phyloP scores from a whole-genome alignment of 257 asterid species.

The Linaria vulgaris region DNA sequence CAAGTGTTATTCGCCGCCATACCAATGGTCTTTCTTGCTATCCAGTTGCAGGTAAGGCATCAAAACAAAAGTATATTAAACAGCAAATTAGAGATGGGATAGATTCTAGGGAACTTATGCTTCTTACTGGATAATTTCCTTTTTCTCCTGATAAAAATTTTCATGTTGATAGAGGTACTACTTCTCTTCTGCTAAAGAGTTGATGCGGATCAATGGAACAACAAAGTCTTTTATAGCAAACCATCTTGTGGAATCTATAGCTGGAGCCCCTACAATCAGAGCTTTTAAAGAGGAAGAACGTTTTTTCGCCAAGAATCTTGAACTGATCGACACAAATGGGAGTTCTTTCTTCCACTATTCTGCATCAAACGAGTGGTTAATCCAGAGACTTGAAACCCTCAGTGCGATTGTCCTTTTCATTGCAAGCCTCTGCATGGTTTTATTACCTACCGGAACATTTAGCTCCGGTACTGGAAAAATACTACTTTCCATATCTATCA shows the following conservation, averaged over 20 bases:
- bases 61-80: too few species aligned
- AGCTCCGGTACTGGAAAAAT: conserved; percentile 61
- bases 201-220: conserved; percentile 95
- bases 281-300: conserved; percentile 87
- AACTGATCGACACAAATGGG: conserved; percentile 72
- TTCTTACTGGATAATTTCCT: background rate
- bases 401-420: conserved; percentile 78
- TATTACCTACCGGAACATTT: conserved; percentile 85
- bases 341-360: conserved; percentile 89
- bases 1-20: conserved; percentile 74
- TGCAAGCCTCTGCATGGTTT: conserved; percentile 94
- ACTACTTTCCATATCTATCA: too few species aligned
- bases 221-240: conserved; percentile 89
- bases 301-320: conserved; percentile 67
- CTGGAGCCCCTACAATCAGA: conserved; percentile 76
- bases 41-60: conserved; percentile 73
- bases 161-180: conserved; percentile 63
- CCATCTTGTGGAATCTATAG: conserved; percentile 86
- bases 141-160: conserved; percentile 21
- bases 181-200: conserved; percentile 79
- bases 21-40: conserved; percentile 80
- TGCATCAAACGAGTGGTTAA: conserved; percentile 93
- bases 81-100: too few species aligned
- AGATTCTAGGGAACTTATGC: background rate
- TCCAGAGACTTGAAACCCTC: conserved; percentile 72